These are phyloP conservation scores for Fallopia convolvulus DNA, from an alignment of 148 eudicot genomes.

Conservation along the genomic window DNA sequence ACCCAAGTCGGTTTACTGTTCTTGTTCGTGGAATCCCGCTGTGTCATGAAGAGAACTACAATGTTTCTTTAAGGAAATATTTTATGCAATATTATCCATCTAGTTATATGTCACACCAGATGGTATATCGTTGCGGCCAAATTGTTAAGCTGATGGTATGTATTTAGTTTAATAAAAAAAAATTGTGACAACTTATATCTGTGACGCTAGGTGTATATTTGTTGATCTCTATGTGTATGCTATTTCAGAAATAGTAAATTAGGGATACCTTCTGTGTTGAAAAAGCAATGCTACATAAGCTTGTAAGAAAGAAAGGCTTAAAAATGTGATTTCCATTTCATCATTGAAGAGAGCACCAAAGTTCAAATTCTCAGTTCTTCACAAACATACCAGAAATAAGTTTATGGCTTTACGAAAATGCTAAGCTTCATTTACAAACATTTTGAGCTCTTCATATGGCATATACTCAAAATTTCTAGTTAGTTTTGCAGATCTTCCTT, in stretches of 20 bases:
- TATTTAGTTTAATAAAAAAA: background rate
- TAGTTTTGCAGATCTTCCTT: background rate
- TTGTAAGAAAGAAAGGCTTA: background rate
- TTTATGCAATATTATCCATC: slow-evolving; percentile 57
- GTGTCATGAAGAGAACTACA: slow-evolving; percentile 61
- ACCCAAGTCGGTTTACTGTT: slow-evolving; percentile 69
- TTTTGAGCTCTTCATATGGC: background rate
- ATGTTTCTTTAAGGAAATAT: slow-evolving; percentile 43
- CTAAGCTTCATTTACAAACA: background rate
- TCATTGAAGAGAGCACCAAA: background rate
- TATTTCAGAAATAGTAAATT: background rate
- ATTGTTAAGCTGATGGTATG: slow-evolving; percentile 79
- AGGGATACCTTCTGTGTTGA: background rate
- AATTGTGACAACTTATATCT: background rate
- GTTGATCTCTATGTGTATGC: background rate
- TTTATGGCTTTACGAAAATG: background rate
- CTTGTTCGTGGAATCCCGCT: slow-evolving; percentile 87
- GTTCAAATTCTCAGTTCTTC: background rate
- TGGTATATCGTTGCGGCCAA: slow-evolving; percentile 62
- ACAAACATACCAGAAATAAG: background rate
- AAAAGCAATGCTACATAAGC: background rate
- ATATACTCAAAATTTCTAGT: background rate
- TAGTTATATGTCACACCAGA: slow-evolving; percentile 76
- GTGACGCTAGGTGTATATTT: background rate
- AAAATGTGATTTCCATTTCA: background rate